A percentile compares a stretch with the other conserved stretches of the same genome.
phyloP scores from a whole-genome alignment of 305 asterid species.

The Solanum hybrid region DNA sequence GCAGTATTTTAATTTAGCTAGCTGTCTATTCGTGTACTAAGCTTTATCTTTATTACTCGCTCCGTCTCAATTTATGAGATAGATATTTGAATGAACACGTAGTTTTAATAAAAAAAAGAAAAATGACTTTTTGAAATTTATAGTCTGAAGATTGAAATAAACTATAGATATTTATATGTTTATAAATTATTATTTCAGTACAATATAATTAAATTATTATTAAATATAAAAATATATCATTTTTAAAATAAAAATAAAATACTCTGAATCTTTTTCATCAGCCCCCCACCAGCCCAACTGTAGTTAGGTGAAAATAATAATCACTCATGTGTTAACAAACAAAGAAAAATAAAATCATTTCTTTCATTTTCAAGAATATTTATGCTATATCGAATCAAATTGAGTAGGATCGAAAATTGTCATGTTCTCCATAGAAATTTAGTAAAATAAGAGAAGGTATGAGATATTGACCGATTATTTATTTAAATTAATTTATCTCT shows the following conservation, averaged over 20 bases:
- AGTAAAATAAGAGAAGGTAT: neutral
- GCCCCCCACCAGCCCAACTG: neutral
- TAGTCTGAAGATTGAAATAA: neutral
- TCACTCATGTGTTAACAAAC: neutral
- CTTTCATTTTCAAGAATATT: neutral
- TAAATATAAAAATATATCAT: neutral
- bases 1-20: neutral
- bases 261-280: neutral
- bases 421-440: neutral
- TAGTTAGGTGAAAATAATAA: neutral
- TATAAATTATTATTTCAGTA: neutral
- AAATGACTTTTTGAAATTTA: neutral
- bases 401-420: neutral
- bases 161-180: neutral
- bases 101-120: rapidly evolving
- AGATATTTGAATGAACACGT: neutral
- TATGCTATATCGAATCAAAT: neutral
- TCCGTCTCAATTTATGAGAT: neutral
- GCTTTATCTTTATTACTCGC: neutral
- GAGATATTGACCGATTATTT: neutral
- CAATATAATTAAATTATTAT: neutral
- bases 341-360: neutral
- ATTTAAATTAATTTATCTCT: neutral
- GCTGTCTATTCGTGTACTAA: neutral
- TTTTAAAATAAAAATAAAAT: neutral